Base-by-base conservation (phyloP, 2,329 filamentous ascomycete species). In the Clarireedia hainanense region DNA sequence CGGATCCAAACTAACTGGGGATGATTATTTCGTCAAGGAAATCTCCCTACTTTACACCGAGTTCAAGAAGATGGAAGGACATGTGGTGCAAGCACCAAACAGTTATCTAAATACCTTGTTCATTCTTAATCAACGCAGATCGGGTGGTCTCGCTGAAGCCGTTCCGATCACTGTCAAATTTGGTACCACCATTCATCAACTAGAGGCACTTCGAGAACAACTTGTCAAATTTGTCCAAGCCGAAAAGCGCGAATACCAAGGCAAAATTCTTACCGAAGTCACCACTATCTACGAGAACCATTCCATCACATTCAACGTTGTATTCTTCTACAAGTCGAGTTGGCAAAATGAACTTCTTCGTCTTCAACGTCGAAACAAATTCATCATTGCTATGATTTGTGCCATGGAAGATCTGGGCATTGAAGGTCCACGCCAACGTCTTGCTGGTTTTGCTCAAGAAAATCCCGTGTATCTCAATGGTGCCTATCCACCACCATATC, bases 41-140 rank as follows among this genome's bases (percentile, higher is more conserved):
- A 95, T 97, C 55, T 88, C 90, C 1, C 78, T 97, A 1, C 79
- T 96, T 15, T 97, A 94, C 70, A 97, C 92, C 14, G 92, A 96
- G 67, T 96, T 96, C 76, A 96, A 96, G 78, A 96, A 96, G 76
- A 92, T 96, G 88, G 87, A 96, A 71, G 92, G 92, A 2, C 91
- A 96, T 65, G 86, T 96, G 24, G 92, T 97, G 0, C 92, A 96
- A 71, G 92, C 92, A 0, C 92, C 92, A 10, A 97, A 97, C 78
- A 95, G 88, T 57, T 84, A 96, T 39, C 80, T 97, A 55, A 97
- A 96, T 72, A 90, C 83, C 0, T 79, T 97, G 0, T 96, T 96
- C 72, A 95, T 97, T 60, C 84, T 96, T 46, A 97, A 97, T 71
- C 91, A 96, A 73, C 85, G 92, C 47, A 87, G 92, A 53, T 95